Evolutionary conservation across 2,329 filamentous ascomycete genomes (phyloP).

Genomic region (Penicillium sp.): DNA sequence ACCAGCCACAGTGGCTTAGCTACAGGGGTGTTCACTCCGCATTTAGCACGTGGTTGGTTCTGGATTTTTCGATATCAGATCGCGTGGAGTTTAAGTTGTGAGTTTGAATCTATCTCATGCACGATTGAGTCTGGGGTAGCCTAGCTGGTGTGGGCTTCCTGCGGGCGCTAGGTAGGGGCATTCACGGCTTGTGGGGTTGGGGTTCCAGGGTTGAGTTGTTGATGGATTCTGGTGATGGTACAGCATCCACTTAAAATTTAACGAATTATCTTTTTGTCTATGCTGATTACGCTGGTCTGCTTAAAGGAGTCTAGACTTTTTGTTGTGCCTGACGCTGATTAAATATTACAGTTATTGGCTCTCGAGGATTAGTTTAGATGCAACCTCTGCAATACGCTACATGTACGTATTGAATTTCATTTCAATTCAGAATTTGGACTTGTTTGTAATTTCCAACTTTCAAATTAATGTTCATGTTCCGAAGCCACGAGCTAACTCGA

Average conservation of each 20-base stretch:
- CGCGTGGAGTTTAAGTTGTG: neutral
- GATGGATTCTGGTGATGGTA: neutral
- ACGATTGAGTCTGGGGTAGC: slow-evolving; percentile 6
- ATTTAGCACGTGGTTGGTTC: neutral
- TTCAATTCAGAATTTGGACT: no score
- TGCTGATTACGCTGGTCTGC: no score
- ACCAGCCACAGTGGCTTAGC: slow-evolving; percentile 6
- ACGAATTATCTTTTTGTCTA: no score
- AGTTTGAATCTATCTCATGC: neutral
- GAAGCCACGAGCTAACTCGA: no score
- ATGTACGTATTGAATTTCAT: no score
- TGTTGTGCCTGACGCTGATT: no score
- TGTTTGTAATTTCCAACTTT: no score
- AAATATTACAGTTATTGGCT: no score
- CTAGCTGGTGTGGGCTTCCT: neutral
- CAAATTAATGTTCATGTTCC: no score
- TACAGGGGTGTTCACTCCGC: neutral
- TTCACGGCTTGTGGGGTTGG: slow-evolving; percentile 9
- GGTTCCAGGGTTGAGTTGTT: slow-evolving; percentile 4
- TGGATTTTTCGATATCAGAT: neutral
- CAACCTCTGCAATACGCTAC: no score
- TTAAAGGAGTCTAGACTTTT: no score
- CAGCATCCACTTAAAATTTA: neutral
- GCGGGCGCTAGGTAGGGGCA: slow-evolving; percentile 3
- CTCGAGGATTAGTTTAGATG: no score